Base-by-base conservation (phyloP, 345 rosid species). In the Eucalyptus curtisii region DNA sequence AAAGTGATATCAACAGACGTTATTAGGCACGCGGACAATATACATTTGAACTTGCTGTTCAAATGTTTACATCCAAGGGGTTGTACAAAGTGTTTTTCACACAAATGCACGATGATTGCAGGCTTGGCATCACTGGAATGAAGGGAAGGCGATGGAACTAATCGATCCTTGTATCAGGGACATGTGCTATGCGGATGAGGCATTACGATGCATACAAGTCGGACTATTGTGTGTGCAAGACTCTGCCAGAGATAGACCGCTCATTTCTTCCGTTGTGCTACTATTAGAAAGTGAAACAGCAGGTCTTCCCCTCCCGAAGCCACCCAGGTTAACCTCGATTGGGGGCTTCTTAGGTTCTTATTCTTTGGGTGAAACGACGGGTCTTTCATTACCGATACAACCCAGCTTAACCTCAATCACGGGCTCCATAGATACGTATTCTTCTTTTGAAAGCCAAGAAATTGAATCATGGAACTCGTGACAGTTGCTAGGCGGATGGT, bases 151-250 rank as follows among this genome's bases (percentile, higher is more conserved):
- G 86, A 91, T 92, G 89, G 99, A 96, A 49, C 90, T 97, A 5
- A 88, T 96, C n/a, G 98, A 97, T 89, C 91, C 93, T 71, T 89
- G 90, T 45, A 94, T 95, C 10, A 91, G 90, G 64, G 91, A 84
- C 81, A 90, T 94, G n/a, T 90, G 92, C 88, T 88, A 90, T 40
- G 64, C 79, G 33, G 89, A 90, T 44, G 95, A 96, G 92, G 96
- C 91, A 3, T 49, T 93, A 89, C 94, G 95, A 88, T 97, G 99
- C 92, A 91, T 97, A 88, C 96, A 97, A 12, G 93, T 97, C 49
- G 99, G 97, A 13, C 94, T 97, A 90, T 45, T 96, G 25, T 96
- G 99, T 88, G 99, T 94, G 57, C 99, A 97, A 89, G 98, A 97
- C 87, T 91, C 95, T 3, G 94, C 99, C 86, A 90, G 88, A 44